A percentile compares a stretch with the other conserved stretches of the same genome.
These are phyloP conservation scores for Auricularia cornea DNA, from an alignment of 768 basidiomycete genomes.

Conservation along the genomic window DNA sequence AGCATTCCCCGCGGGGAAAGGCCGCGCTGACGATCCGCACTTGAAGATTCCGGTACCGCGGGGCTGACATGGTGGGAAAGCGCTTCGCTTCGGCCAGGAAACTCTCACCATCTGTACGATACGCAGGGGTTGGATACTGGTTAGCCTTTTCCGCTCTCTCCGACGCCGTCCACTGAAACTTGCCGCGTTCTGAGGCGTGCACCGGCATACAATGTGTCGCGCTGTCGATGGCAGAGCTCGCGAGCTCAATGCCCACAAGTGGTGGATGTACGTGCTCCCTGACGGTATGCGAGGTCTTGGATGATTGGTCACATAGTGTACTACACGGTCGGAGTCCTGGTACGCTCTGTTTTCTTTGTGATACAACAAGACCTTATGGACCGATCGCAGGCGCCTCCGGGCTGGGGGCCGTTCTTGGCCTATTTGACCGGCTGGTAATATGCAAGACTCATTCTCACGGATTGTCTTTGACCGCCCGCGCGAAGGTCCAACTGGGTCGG, in stretches of 20 bases:
- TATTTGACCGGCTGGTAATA: conserved; percentile 9
- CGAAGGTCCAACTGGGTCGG: neutral
- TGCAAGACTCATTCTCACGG: neutral
- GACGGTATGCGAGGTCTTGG: neutral
- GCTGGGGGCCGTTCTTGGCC: conserved; percentile 5
- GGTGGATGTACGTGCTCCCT: neutral
- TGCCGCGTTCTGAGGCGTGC: conserved; percentile 2
- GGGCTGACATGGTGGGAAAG: neutral
- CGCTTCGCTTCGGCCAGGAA: no score
- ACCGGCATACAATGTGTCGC: conserved; percentile 8
- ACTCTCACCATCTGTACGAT: neutral
- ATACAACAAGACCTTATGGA: no score
- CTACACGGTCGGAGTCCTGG: neutral
- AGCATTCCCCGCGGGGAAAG: neutral
- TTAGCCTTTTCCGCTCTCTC: neutral
- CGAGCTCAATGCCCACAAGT: conserved; percentile 7
- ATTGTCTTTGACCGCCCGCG: no score
- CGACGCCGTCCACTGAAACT: neutral
- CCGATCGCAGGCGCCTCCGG: conserved; percentile 2
- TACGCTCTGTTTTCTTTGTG: no score
- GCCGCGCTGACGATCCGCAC: neutral
- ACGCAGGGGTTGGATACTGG: neutral
- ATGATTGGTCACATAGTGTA: neutral
- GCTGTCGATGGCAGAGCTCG: conserved; percentile 5
- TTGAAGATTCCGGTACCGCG: conserved; percentile 4